These are phyloP conservation scores for Candida ipomoeae DNA, from an alignment of 805 yeast genomes.

Conservation along the genomic window DNA sequence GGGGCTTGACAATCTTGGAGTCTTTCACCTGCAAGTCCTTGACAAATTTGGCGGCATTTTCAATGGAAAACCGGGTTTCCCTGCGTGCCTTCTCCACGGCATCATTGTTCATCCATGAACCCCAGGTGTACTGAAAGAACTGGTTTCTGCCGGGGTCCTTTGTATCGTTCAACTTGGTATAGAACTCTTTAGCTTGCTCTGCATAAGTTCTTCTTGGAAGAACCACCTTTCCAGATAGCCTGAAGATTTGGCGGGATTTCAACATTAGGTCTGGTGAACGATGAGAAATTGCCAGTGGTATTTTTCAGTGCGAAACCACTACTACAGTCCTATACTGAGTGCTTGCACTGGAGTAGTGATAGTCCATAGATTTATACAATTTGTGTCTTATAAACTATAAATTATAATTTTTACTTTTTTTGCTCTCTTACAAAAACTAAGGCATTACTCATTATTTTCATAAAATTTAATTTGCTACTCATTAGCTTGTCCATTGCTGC, in stretches of 20 bases:
- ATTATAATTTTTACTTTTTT: not conserved
- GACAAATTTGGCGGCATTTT: constrained; percentile 62
- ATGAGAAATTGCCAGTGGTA: not conserved
- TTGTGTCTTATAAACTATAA: not conserved
- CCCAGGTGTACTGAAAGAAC: constrained; percentile 90
- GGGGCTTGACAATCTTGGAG: constrained; percentile 25
- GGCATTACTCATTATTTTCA: not conserved
- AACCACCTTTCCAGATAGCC: not conserved
- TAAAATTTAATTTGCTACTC: not conserved
- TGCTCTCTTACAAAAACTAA: not conserved
- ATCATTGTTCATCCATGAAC: constrained; percentile 88
- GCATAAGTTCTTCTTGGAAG: constrained; percentile 1
- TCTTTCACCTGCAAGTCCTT: constrained; percentile 39
- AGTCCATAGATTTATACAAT: not conserved
- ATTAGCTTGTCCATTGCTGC: not conserved
- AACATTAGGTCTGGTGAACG: not conserved
- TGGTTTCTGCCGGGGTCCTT: constrained; percentile 63
- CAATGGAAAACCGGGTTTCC: constrained; percentile 74
- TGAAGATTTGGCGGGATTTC: not conserved
- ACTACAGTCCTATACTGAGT: too few relatives aligned
- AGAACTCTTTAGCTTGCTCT: constrained; percentile 34
- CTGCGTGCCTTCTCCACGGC: constrained; percentile 68
- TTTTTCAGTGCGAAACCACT: constrained; percentile 1
- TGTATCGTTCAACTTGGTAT: constrained; percentile 56
- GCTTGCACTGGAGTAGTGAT: too few relatives aligned